Base-by-base conservation (phyloP, 1,284 basidiomycete genomes). In the Trametes versicolor region DNA sequence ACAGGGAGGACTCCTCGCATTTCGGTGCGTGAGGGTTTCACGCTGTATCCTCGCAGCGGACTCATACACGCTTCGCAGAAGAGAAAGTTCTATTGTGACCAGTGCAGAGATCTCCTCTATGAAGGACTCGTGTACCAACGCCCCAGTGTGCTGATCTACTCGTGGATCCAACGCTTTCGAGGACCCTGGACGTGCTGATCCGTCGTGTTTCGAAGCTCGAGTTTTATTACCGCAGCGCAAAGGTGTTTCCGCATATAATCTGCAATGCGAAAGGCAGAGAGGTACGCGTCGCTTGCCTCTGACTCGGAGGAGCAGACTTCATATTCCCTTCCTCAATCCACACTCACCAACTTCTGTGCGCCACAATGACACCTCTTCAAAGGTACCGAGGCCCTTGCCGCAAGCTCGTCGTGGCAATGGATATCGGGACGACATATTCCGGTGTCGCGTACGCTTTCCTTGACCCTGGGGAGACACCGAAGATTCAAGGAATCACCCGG, bases 401-500 rank as follows among this genome's bases (percentile, higher is more conserved):
- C 43, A 81, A 78, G 29, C 77, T 87, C 10, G 77, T 85, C n/a
- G 67, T 86, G 2, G 83, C 82, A 0, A 80, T 87, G 54, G 85
- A 87, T 67, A 72, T 87, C 2, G 85, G 85, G 0, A 86, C 84
- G 0, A 87, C 85, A 1, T 86, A 76, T 69, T 85, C 84, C 54
- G 85, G 84, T 0, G 75, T 83, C 1, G 82, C 83, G 0, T 86
- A 85, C 58, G 65, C 76, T 23, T 68, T 83, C 34, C 70, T 82
- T 3, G 81, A 82, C 45, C 84, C 84, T 5, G 83, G 84, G 10
- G 75, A 80, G 32, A 70, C 80, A 0, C 83, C 85, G 12, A 78
- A 80, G 65, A 83, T 84, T 41, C 78, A 75, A 29, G 78, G 79
- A 1, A 82, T 87, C 8, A 81, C 79, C 0, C 77, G 81, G 84